phyloP scores from a whole-genome alignment of 441 rosid genomes.

The Geranium incanum region DNA sequence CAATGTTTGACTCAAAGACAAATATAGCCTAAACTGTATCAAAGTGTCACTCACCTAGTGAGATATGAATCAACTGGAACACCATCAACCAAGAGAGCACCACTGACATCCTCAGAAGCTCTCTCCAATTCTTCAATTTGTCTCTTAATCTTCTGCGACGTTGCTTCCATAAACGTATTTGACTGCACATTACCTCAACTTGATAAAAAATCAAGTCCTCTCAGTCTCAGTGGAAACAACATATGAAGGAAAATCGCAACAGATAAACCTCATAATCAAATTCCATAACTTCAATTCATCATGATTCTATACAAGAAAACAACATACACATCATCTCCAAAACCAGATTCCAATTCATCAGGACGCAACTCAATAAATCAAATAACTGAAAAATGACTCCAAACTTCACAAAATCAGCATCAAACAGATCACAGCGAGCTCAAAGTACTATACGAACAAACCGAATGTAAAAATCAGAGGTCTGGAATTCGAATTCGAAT shows the following conservation, averaged over 20 bases:
- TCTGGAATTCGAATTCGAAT: background rate
- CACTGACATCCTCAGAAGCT: slow-evolving; percentile 72
- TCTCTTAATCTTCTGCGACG: slow-evolving; percentile 86
- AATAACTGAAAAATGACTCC: background rate
- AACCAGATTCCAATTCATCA: background rate
- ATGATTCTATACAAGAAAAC: background rate
- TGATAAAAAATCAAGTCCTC: background rate
- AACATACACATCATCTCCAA: background rate
- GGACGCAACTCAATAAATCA: background rate
- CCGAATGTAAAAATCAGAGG: background rate
- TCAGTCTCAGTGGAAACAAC: slow-evolving; percentile 3
- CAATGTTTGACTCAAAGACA: slow-evolving; percentile 5
- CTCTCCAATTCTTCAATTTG: slow-evolving; percentile 97
- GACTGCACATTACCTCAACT: slow-evolving; percentile 43
- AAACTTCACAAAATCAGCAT: background rate
- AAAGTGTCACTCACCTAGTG: slow-evolving; percentile 49
- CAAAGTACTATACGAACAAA: background rate
- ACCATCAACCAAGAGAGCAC: slow-evolving; percentile 79
- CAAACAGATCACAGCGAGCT: slow-evolving; percentile 17
- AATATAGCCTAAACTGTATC: slow-evolving; percentile 5
- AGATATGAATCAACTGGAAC: slow-evolving; percentile 93
- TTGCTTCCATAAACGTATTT: slow-evolving; percentile 82
- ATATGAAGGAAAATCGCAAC: background rate
- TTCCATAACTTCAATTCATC: background rate
- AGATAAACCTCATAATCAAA: slow-evolving; percentile 2